Evolutionary conservation across 1,284 basidiomycete species (phyloP), one percentile per base, ranked within the genome.

Genomic region (Serendipita sp.): DNA sequence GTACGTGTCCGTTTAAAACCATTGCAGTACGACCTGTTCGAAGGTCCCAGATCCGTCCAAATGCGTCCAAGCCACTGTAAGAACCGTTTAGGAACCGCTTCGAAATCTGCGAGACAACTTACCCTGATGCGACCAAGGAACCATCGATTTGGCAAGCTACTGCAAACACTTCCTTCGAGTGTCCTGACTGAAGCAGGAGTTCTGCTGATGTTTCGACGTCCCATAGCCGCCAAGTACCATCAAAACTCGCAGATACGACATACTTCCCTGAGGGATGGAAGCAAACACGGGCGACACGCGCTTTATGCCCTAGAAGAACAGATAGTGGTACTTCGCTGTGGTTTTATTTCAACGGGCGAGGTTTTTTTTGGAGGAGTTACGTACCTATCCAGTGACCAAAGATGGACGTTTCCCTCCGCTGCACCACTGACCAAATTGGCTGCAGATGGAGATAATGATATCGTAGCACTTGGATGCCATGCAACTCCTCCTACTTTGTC

Each of bases 181-280:
- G 96, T 0, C 96, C 96, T 72, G 99, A 95, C 74, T 99, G 96
- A 1, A 93, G 73, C 22, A 96, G 76, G 2, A 99, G 74, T 70
- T 97, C 93, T 70, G 85, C 82, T 1, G 84, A 77, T 1, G 84
- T 89, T 53, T 80, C 78, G 1, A 93, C 86, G 72, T 99, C 94
- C 96, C 96, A 99, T 58, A 99, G 74, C 44, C 96, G 78, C 95
- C 96, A 99, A n/a, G 95, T 93, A 2, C 92, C 96, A 73, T 99
- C 96, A 69, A 95, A 99, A 64, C 92, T 92, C 0, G 95, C 94
- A 65, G 92, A 94, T 0, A 89, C 95, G 12, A 97, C 82, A 71
- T 95, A 97, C 55, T 85, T 75, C 0, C 96, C 96, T 0, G 91
- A 92, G 0, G 96, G 94, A 73, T 99, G 96, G 74, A 99, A 99